Base-by-base conservation (phyloP, 345 rosid species). In the Gossypium arboreum region DNA sequence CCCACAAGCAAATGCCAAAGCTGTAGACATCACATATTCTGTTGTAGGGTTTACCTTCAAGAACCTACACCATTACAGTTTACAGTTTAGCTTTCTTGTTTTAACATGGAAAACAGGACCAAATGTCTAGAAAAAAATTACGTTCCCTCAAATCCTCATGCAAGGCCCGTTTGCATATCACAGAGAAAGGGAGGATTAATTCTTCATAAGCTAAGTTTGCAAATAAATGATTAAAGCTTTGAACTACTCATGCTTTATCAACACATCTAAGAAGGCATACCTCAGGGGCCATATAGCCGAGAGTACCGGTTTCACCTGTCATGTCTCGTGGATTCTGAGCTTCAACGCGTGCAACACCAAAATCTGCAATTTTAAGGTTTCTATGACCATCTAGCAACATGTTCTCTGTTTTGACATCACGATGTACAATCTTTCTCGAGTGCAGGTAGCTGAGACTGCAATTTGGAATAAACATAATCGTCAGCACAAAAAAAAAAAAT, bases 261-360 rank as follows among this genome's bases (percentile, higher is more conserved):
- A 59, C 12, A 50, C 11, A 44, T 51, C 41, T 22, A 20, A 70
- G 25, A 72, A 72, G 29, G 77, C 27, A 70, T 84, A 94, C 98
- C 98, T 94, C 98, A 0, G 98, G 97, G 66, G 98, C 98, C 98
- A 94, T 94, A 83, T 94, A 92, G 41, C 97, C 97, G 62, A 91
- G 92, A 48, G 97, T 92, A 60, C 98, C 97, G 18, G 98, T 94
- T 88, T 91, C 97, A 80, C 97, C 97, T 29, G 98, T 92, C 98
- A 94, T 94, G 64, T 94, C 98, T 51, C 80, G 76, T 75, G 97
- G 98, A 84, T 94, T 94, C 76, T 87, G 94, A 79, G 98, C 98
- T 85, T 94, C 98, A 52, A 94, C 97, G 29, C 98, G 91, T 0
- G 98, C 98, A 71, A 94, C 98, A 9, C 98, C 98, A 75, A 94